Base-by-base conservation (phyloP, 352 stramenopile species). In the Globisporangium parvum region DNA sequence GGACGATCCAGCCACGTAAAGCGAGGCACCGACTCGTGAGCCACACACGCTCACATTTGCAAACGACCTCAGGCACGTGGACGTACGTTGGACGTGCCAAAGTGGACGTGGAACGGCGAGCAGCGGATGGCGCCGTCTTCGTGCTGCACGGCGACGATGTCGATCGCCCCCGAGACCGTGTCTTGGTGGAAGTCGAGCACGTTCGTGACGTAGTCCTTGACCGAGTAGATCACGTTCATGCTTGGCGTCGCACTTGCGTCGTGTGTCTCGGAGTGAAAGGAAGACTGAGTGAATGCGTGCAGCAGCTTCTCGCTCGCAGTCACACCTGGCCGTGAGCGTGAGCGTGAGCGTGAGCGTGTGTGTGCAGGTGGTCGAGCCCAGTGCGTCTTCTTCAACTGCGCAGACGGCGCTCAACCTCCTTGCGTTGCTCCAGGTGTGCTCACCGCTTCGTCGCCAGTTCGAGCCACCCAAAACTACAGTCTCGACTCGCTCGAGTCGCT, bases 191-290 rank as follows among this genome's bases (percentile, higher is more conserved):
- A 69, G 51, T 87, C 71, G 47, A 92, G 77, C 23, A 94, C 82
- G 59, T 88, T 89, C 52, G 74, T 86, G 52, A 94, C 78, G 65
- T 94, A 94, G 62, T 91, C 85, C 58, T 91, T 92, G 39, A 92
- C 77, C 49, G 81, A 92, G 66, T 87, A 84, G 62, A 92, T 88
- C 40, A 92, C 79, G 65, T 93, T 93, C 84, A 93, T 93, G 15
- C 4, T 31, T 31, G n/a, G n/a, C n/a, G n/a, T n/a, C n/a, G n/a
- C n/a, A n/a, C n/a, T n/a, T n/a, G n/a, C n/a, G n/a, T n/a, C n/a
- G n/a, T n/a, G n/a, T n/a, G n/a, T n/a, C n/a, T n/a, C n/a, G n/a
- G n/a, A n/a, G n/a, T n/a, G n/a, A n/a, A n/a, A n/a, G n/a, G n/a
- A n/a, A n/a, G n/a, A n/a, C n/a, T n/a, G n/a, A n/a, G n/a, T n/a